phyloP scores from a whole-genome alignment of 148 eudicot species.

The Amaranthus cruentus region DNA sequence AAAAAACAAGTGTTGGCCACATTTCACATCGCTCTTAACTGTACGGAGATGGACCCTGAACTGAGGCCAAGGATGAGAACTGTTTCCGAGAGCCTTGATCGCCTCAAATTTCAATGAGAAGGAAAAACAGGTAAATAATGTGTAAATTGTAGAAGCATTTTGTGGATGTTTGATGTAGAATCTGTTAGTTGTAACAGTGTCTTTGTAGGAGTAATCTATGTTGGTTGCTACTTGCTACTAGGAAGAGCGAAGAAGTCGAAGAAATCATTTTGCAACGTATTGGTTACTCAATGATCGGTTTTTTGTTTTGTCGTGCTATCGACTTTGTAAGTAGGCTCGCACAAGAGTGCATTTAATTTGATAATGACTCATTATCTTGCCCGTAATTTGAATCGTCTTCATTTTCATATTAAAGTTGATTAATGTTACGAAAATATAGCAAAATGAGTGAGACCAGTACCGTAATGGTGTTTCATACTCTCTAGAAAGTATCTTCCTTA shows the following conservation, averaged over 20 bases:
- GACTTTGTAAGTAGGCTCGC: not conserved
- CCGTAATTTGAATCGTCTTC: too few relatives aligned
- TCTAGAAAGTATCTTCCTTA: too few relatives aligned
- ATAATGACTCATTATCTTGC: too few relatives aligned
- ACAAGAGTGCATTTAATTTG: too few relatives aligned
- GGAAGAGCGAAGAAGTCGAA: conserved; percentile 1
- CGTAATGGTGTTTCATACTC: too few relatives aligned
- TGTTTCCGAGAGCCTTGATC: conserved; percentile 67
- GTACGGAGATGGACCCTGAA: conserved; percentile 83
- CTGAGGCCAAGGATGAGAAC: conserved; percentile 78
- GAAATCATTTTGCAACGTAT: conserved; percentile 1
- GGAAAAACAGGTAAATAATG: not conserved
- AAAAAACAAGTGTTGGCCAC: conserved; percentile 82
- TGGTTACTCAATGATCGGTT: not conserved
- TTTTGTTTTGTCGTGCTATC: not conserved
- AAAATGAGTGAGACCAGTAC: too few relatives aligned
- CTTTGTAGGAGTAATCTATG: conserved; percentile 5
- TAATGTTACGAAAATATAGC: too few relatives aligned
- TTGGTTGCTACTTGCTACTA: not conserved
- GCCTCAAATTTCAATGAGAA: conserved; percentile 45
- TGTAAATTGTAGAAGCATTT: conserved; percentile 17
- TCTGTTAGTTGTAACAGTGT: not conserved
- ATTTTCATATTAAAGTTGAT: too few relatives aligned
- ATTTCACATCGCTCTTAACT: conserved; percentile 75
- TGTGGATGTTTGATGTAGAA: conserved; percentile 22